phyloP scores from a whole-genome alignment of 164 flowering plant genomes.

The Pachysandra terminalis region DNA sequence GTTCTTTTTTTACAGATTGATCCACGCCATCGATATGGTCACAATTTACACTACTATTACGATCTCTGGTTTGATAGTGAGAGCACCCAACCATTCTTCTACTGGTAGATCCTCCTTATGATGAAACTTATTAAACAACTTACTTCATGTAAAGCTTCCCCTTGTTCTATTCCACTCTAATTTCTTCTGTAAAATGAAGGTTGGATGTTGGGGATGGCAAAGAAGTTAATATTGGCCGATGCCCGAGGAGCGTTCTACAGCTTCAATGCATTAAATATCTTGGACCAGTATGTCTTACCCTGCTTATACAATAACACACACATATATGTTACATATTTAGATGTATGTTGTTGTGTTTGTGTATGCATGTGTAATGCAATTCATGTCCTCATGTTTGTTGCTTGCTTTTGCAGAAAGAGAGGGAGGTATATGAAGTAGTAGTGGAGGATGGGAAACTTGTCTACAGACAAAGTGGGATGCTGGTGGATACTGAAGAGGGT shows the following conservation, averaged over 20 bases:
- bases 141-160: not conserved
- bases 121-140: not conserved
- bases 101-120: constrained; percentile 35
- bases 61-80: constrained; percentile 50
- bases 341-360: too few species aligned
- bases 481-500: constrained; percentile 28
- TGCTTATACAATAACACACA: not conserved
- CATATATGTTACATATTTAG: too few species aligned
- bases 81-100: constrained; percentile 64
- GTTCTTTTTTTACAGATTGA: constrained; percentile 53
- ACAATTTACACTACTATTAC: constrained; percentile 58
- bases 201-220: constrained; percentile 54
- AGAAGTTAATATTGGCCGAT: constrained; percentile 30
- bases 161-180: not conserved
- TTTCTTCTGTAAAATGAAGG: constrained; percentile 26
- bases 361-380: not conserved
- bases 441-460: constrained; percentile 43
- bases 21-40: constrained; percentile 74
- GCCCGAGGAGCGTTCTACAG: constrained; percentile 28
- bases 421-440: constrained; percentile 42
- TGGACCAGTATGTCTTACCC: constrained; percentile 36
- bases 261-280: constrained; percentile 43
- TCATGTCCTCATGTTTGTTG: not conserved
- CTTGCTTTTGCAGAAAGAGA: constrained; percentile 31
- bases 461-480: constrained; percentile 28